A percentile compares a stretch with the other conserved stretches of the same genome.
Conservation (phyloP, 192 early-diverging fungal genomes). For the Dispira parvispora region DNA sequence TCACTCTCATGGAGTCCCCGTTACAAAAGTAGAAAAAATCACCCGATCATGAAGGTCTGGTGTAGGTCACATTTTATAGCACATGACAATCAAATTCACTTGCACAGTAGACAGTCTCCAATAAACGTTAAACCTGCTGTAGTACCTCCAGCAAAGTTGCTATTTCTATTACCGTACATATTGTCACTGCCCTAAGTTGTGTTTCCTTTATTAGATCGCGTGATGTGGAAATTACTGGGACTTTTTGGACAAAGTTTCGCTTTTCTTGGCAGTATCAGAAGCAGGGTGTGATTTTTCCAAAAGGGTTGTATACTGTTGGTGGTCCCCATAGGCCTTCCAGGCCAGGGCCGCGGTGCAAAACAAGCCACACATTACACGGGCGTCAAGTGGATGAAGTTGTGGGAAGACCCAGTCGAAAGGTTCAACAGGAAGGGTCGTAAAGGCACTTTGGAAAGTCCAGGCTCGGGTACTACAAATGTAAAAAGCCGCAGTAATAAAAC, state of each 20-base stretch:
- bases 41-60: no score
- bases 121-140: no score
- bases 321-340: background rate
- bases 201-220: no score
- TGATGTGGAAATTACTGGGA: background rate
- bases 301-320: background rate
- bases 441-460: slow-evolving; percentile 24
- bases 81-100: no score
- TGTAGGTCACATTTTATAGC: no score
- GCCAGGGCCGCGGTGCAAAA: background rate
- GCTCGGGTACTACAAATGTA: slow-evolving; percentile 30
- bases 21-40: no score
- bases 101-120: no score
- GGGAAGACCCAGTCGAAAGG: slow-evolving; percentile 11
- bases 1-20: no score
- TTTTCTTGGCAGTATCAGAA: background rate
- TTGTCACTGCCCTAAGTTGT: no score
- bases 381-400: background rate
- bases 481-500: slow-evolving; percentile 22
- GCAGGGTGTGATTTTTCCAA: background rate
- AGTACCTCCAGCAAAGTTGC: no score
- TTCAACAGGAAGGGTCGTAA: slow-evolving; percentile 12
- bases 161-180: no score
- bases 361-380: slow-evolving; percentile 5
- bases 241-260: background rate